These are phyloP conservation scores for Alternaria solani DNA, from an alignment of 2,329 filamentous ascomycete genomes.

Conservation along the genomic window DNA sequence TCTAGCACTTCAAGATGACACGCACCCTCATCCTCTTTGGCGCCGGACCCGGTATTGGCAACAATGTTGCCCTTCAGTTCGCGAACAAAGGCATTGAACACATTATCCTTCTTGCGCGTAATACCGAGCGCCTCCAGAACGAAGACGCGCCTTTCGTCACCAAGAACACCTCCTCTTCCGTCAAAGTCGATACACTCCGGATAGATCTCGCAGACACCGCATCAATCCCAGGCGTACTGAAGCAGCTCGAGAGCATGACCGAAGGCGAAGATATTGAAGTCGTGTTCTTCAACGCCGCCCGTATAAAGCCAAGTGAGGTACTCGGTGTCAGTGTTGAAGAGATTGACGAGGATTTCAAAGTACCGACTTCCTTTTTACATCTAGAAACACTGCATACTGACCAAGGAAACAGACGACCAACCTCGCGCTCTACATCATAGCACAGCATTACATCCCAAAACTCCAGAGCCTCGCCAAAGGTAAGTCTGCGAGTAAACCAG, in stretches of 20 bases:
- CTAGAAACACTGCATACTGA: not conserved
- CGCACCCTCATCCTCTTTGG: slow-evolving; percentile 54
- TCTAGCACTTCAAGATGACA: slow-evolving; percentile 13
- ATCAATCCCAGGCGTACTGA: slow-evolving; percentile 51
- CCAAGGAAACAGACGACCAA: slow-evolving; percentile 52
- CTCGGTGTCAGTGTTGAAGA: slow-evolving; percentile 55
- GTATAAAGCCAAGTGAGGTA: slow-evolving; percentile 55
- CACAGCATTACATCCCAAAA: slow-evolving; percentile 58
- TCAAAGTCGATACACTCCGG: slow-evolving; percentile 54
- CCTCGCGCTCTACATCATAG: slow-evolving; percentile 58
- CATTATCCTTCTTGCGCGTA: slow-evolving; percentile 59
- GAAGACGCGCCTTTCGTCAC: slow-evolving; percentile 47
- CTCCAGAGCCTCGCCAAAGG: slow-evolving; percentile 44
- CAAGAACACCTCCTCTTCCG: slow-evolving; percentile 31
- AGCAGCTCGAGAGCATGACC: slow-evolving; percentile 51
- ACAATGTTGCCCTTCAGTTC: slow-evolving; percentile 53
- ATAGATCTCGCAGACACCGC: slow-evolving; percentile 56
- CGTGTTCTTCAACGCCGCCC: slow-evolving; percentile 63
- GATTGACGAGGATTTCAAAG: slow-evolving; percentile 61
- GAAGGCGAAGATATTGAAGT: slow-evolving; percentile 53
- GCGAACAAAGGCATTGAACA: slow-evolving; percentile 56
- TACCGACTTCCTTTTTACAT: slow-evolving; percentile 28
- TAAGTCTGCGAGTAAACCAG: slow-evolving; percentile 50
- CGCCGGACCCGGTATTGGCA: slow-evolving; percentile 60
- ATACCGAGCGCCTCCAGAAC: slow-evolving; percentile 50